Evolutionary conservation across 257 asterid genomes (phyloP), one percentile per base, ranked within the genome.

Genomic region (Misopates orontium): DNA sequence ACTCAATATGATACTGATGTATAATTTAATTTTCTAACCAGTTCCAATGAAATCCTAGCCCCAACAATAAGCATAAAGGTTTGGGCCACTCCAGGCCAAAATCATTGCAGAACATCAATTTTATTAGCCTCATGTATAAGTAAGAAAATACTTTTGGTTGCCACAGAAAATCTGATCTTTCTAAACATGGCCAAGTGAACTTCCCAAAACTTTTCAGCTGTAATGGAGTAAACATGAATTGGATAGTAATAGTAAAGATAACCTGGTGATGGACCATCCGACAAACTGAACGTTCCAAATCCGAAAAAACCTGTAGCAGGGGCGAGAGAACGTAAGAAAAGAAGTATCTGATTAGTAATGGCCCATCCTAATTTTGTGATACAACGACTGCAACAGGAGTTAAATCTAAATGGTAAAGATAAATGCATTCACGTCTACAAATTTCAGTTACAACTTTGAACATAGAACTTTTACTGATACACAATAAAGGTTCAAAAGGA

Each of bases 231-330:
- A 18, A 18, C 41, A 70, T 54, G 63, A 67, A 64, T 41, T 23
- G 42, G n/a, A 36, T 64, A 18, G 48, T 23, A 31, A 61, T 52
- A 68, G 71, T 64, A 75, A 66, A 57, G 39, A 71, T 32, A 62
- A 94, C 99, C 98, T 91, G 99, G 64, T 84, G 94, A 81, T 94
- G 99, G 77, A 91, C 89, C 99, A 94, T 94, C 65, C 98, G 87
- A 76, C 99, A 94, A 55, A 83, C 95, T 55, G 98, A 94, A 47
- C 99, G 97, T 87, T 94, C 99, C 93, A 94, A 82, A 84, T 94
- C 98, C 14, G 99, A 94, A 76, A 94, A 91, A 69, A 94, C 98
- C 99, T 94, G 86, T n/a, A n/a, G n/a, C 71, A 78, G 24, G 62
- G 41, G 21, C 40, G 1, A 45, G 64, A 59, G 31, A 62, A 63